Evolutionary conservation across 306 rosid genomes (phyloP), one percentile per base, ranked within the genome.

Genomic region (Senna siamea): DNA sequence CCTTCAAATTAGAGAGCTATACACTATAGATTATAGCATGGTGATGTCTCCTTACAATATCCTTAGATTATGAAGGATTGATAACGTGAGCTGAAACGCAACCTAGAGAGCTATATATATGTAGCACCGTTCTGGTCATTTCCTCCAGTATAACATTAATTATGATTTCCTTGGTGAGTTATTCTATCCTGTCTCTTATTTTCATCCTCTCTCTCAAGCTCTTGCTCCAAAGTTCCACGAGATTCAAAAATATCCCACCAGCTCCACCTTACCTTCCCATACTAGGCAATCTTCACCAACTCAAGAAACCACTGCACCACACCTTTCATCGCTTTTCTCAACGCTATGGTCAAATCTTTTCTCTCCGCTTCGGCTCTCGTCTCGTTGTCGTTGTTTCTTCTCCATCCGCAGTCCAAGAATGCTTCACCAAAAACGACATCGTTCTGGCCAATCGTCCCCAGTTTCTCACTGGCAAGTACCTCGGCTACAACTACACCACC

Each of bases 381-480:
- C 52, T 71, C 7, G 85, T 77, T 0, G 82, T 87, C 1, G 72
- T 90, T 0, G 81, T 90, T 0, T 84, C 92, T 0, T 82, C 92
- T 0, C 71, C 77, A 0, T 1, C 74, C 0, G 66, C 70, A 9
- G 83, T 51, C 9, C 85, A 84, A 41, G 92, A 90, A 50, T 86
- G 92, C 69, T 90, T 87, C 77, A 80, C 88, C 32, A 87, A 75
- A 37, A 84, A 87, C 56, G 92, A 90, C 75, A 40, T 84, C 44
- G 78, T 84, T 9, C 18, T 90, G 1, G 90, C 90, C 5, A 81
- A 85, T 53, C 92, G 92, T 0, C 92, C 96, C 0, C 65, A 11
- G 0, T 32, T 82, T 3, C 61, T 79, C 17, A 0, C 4, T 0
- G 85, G 84, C 11, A 84, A 86, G 69, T 61, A 82, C 74, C 1